These are phyloP conservation scores for Shiraia bambusicola DNA, from an alignment of 2,329 filamentous ascomycete species.

Conservation along the genomic window DNA sequence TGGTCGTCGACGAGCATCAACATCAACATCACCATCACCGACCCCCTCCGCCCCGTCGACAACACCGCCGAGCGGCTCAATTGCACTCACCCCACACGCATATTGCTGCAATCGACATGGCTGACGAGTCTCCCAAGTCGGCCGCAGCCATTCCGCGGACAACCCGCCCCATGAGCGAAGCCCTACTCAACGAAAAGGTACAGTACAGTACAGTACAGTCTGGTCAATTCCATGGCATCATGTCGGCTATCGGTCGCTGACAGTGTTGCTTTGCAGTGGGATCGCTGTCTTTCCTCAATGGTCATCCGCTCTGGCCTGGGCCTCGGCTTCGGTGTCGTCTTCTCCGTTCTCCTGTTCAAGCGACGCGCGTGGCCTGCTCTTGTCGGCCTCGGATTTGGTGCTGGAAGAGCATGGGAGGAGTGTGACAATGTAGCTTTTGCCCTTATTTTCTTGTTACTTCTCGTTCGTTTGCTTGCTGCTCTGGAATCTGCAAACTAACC, in stretches of 20 bases:
- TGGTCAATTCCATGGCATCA: neutral
- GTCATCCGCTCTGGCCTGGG: constrained; percentile 96
- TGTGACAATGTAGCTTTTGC: constrained; percentile 85
- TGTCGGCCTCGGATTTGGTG: constrained; percentile 90
- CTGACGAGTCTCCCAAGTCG: constrained; percentile 57
- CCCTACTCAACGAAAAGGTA: constrained; percentile 99
- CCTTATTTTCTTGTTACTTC: too few species aligned
- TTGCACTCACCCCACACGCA: constrained; percentile 16
- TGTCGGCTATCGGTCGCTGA: too few species aligned
- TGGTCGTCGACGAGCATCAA: constrained; percentile 21
- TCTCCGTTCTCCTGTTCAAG: constrained; percentile 98
- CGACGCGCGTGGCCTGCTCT: constrained; percentile 97
- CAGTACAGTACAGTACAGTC: neutral
- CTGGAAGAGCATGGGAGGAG: constrained; percentile 96
- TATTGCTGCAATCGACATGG: constrained; percentile 52
- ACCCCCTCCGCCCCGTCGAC: constrained; percentile 13
- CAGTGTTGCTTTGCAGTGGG: constrained; percentile 66
- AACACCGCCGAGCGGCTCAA: constrained; percentile 26
- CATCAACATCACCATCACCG: constrained; percentile 20
- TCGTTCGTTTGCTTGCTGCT: neutral
- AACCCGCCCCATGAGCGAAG: constrained; percentile 86
- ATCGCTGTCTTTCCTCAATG: constrained; percentile 95
- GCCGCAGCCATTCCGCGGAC: constrained; percentile 67
- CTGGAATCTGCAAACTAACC: neutral
- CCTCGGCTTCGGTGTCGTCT: constrained; percentile 95